These are phyloP conservation scores for Plasmopara muralis DNA, from an alignment of 352 stramenopile genomes.

Conservation along the genomic window DNA sequence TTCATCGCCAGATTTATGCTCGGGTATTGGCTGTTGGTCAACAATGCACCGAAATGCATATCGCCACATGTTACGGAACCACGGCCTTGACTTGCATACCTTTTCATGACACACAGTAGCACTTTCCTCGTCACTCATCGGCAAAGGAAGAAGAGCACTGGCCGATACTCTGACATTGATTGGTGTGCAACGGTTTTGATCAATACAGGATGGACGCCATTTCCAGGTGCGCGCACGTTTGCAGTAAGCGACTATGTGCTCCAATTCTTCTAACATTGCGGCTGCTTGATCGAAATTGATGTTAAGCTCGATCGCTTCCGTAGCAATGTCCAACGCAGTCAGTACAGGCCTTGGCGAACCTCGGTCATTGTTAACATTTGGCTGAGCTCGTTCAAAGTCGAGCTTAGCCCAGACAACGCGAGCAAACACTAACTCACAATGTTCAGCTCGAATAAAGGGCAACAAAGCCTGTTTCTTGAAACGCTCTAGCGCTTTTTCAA, in stretches of 20 bases:
- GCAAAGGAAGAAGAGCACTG: constrained; percentile 32
- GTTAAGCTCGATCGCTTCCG: constrained; percentile 47
- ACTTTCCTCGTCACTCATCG: constrained; percentile 8
- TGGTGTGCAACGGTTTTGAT: constrained; percentile 33
- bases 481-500: constrained; percentile 15
- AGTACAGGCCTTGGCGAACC: constrained; percentile 9
- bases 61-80: constrained; percentile 64
- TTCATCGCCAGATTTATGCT: background rate
- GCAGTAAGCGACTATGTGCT: constrained; percentile 31
- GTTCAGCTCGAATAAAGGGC: constrained; percentile 24
- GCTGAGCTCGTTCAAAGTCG: constrained; percentile 29
- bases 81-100: constrained; percentile 31
- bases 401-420: constrained; percentile 58
- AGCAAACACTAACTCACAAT: constrained; percentile 42
- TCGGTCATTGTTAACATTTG: background rate
- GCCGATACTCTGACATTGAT: constrained; percentile 27
- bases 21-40: constrained; percentile 18
- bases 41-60: constrained; percentile 53
- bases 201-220: constrained; percentile 45
- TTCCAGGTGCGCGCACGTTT: constrained; percentile 25
- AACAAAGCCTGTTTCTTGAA: constrained; percentile 33
- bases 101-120: constrained; percentile 19
- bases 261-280: constrained; percentile 38
- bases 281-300: constrained; percentile 52
- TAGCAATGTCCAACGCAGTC: constrained; percentile 47